phyloP scores from a whole-genome alignment of 805 yeast species.

The Ogataea paradorogensis region DNA sequence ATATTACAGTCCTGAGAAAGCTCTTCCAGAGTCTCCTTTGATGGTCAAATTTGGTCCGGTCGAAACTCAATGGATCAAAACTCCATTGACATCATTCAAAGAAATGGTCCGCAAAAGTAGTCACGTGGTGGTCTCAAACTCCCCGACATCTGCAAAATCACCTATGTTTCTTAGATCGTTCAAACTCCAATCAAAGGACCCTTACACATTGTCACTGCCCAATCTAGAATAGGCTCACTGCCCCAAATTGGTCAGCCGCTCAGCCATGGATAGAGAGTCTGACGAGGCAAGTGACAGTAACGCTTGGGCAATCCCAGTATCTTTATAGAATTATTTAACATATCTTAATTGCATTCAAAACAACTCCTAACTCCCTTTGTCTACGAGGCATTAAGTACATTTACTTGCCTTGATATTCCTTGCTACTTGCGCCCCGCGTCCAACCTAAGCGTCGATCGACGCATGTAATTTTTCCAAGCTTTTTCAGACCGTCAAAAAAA shows the following conservation, averaged over 20 bases:
- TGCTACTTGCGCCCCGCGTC: neutral
- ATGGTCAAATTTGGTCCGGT: constrained; percentile 21
- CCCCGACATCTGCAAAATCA: constrained; percentile 3
- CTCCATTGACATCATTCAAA: constrained; percentile 20
- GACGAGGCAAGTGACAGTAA: neutral
- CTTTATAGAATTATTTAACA: neutral
- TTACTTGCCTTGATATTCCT: too few species aligned
- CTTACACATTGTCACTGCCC: neutral
- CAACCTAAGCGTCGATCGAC: constrained; percentile 1
- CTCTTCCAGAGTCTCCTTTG: neutral
- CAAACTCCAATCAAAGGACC: constrained; percentile 11
- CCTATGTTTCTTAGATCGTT: constrained; percentile 17
- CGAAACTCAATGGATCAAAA: constrained; percentile 16
- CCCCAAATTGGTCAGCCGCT: neutral
- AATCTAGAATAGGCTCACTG: neutral
- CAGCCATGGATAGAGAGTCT: neutral
- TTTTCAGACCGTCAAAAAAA: neutral
- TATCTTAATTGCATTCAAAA: too few species aligned
- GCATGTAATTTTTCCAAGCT: neutral
- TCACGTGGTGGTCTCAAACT: constrained; percentile 6
- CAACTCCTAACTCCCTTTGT: too few species aligned
- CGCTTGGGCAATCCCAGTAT: neutral
- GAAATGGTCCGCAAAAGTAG: constrained; percentile 21
- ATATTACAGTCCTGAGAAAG: neutral
- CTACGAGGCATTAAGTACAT: too few species aligned